These are phyloP conservation scores for Microbotryum silenes-acaulis DNA, from an alignment of 1,284 basidiomycete genomes.

Conservation along the genomic window DNA sequence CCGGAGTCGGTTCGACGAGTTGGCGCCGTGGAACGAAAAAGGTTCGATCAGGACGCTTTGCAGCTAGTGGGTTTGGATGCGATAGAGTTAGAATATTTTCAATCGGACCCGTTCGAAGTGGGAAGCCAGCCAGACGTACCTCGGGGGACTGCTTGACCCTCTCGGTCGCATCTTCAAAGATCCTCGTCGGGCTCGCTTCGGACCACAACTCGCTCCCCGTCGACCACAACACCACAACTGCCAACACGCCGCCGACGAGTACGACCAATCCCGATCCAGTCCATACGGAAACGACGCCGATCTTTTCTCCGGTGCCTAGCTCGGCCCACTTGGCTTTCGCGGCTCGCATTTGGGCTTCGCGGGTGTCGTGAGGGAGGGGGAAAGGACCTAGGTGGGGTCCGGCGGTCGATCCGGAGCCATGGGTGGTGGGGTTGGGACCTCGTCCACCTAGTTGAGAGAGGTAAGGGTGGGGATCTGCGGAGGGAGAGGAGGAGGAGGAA, in stretches of 20 bases:
- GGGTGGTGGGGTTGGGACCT: neutral
- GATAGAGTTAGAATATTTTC: neutral
- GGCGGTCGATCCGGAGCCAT: neutral
- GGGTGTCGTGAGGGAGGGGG: conserved; percentile 16
- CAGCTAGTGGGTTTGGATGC: conserved; percentile 2
- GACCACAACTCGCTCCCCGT: conserved; percentile 24
- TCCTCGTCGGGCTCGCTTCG: conserved; percentile 23
- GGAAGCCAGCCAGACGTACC: conserved; percentile 2
- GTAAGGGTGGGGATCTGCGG: conserved; percentile 11
- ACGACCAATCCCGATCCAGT: conserved; percentile 16
- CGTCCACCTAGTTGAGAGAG: conserved; percentile 8
- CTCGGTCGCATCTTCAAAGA: conserved; percentile 31
- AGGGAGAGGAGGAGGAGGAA: neutral
- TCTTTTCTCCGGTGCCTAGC: conserved; percentile 2
- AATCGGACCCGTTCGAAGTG: neutral
- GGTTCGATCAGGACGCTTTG: conserved; percentile 18
- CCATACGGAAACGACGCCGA: neutral
- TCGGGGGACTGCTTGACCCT: conserved; percentile 14
- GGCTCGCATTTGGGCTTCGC: conserved; percentile 2
- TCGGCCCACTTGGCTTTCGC: conserved; percentile 8
- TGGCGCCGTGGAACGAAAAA: conserved; percentile 22
- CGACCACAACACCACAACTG: conserved; percentile 13
- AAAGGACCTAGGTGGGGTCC: conserved; percentile 22
- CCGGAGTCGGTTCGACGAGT: conserved; percentile 10
- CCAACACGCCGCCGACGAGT: conserved; percentile 13